A percentile compares a stretch with the other conserved stretches of the same genome.
Conservation (phyloP, 768 basidiomycete species). For the Pilatotrama ljubarskyi region DNA sequence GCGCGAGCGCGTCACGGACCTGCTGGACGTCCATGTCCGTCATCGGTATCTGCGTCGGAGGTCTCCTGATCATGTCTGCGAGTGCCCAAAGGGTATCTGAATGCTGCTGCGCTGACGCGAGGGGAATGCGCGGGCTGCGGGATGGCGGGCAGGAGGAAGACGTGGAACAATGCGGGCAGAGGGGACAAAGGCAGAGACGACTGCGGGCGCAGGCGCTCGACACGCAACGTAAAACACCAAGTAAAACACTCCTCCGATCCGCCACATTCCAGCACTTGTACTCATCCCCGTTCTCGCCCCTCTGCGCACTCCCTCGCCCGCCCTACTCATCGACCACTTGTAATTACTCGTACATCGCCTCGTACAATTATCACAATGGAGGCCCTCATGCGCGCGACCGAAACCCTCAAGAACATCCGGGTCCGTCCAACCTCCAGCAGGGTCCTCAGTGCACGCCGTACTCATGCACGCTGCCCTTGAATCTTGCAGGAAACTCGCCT, state of each 20-base stretch:
- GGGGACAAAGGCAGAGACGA: constrained; percentile 11
- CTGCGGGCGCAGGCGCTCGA: constrained; percentile 16
- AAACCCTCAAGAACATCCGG: constrained; percentile 67
- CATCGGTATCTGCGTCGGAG: constrained; percentile 76
- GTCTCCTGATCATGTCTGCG: constrained; percentile 66
- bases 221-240: constrained; percentile 19
- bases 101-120: background rate
- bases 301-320: background rate
- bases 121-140: constrained; percentile 1
- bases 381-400: constrained; percentile 58
- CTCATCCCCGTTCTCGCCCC: constrained; percentile 8
- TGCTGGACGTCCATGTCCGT: constrained; percentile 79
- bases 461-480: background rate
- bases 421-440: constrained; percentile 42
- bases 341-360: background rate
- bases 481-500: constrained; percentile 69
- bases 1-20: constrained; percentile 58
- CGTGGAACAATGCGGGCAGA: constrained; percentile 22
- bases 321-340: too few relatives aligned
- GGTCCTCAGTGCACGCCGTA: constrained; percentile 3
- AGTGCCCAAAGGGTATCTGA: constrained; percentile 23
- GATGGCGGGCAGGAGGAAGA: background rate
- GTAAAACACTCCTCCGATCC: constrained; percentile 11
- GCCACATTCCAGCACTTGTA: constrained; percentile 4
- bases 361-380: constrained; percentile 51